Evolutionary conservation across 306 rosid species (phyloP).

Genomic region (Medicago arabica): DNA sequence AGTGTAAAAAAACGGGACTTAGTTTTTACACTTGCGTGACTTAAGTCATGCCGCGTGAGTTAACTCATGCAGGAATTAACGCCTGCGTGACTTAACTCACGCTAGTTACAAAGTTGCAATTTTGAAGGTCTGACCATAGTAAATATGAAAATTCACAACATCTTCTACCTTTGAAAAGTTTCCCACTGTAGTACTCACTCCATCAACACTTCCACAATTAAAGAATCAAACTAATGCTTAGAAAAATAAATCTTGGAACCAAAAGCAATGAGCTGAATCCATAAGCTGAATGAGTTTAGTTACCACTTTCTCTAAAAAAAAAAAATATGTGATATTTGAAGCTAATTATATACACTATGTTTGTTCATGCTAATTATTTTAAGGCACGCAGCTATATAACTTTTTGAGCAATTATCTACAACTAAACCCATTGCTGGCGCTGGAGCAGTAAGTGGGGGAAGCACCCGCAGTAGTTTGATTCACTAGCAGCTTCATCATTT

Average conservation of each 20-base stretch:
- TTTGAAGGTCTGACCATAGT: constrained; percentile 90
- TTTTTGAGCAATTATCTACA: constrained; percentile 43
- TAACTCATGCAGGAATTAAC: too few species aligned
- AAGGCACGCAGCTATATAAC: constrained; percentile 37
- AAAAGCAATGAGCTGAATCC: constrained; percentile 39
- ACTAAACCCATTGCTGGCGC: too few species aligned
- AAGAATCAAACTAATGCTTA: constrained; percentile 40
- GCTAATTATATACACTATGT: constrained; percentile 7
- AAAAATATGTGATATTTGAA: constrained; percentile 31
- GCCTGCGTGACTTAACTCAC: too few species aligned
- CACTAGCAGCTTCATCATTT: too few species aligned
- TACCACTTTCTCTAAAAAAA: too few species aligned
- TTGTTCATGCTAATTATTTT: constrained; percentile 28
- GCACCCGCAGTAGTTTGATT: too few species aligned
- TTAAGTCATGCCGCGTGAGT: too few species aligned
- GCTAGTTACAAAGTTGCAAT: too few species aligned
- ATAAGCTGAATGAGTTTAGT: constrained; percentile 32
- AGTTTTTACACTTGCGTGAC: too few species aligned
- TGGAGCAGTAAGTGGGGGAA: too few species aligned
- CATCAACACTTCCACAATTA: constrained; percentile 44
- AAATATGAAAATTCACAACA: constrained; percentile 75
- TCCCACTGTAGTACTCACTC: constrained; percentile 49
- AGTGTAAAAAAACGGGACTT: too few species aligned
- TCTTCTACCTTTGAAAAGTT: constrained; percentile 79
- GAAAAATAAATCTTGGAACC: constrained; percentile 47